These are phyloP conservation scores for Backusella sp. DNA, from an alignment of 192 early-diverging fungal species.

Conservation along the genomic window DNA sequence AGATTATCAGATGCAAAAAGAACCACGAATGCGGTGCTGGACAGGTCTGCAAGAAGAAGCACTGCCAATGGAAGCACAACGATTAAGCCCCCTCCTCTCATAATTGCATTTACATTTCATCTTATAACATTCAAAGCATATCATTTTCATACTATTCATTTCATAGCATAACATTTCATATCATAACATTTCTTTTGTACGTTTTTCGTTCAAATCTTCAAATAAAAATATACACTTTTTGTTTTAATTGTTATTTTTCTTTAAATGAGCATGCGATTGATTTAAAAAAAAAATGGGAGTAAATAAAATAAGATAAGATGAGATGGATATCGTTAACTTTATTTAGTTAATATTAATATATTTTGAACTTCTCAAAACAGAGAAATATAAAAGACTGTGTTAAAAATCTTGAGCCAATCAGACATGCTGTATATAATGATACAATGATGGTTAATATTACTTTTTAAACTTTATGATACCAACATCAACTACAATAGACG, in stretches of 20 bases:
- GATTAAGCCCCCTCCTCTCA: not conserved
- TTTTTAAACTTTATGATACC: no score
- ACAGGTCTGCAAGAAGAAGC: not conserved
- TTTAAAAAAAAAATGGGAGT: no score
- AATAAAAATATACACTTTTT: not conserved
- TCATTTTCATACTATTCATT: not conserved
- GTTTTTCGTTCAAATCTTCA: not conserved
- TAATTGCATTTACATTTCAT: not conserved
- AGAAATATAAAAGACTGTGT: not conserved
- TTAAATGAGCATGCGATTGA: not conserved
- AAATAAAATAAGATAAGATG: not conserved
- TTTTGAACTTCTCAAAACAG: not conserved
- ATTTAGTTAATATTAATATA: not conserved
- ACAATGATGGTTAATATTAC: no score
- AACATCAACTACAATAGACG: no score
- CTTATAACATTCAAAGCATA: not conserved
- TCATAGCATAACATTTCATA: no score
- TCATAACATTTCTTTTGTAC: not conserved
- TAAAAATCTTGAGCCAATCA: not conserved
- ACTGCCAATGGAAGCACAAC: not conserved
- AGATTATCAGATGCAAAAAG: not conserved
- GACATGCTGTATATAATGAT: not conserved
- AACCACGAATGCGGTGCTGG: not conserved
- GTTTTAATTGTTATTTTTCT: not conserved
- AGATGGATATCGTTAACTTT: not conserved